These are phyloP conservation scores for Clarireedia sp. DNA, from an alignment of 2,329 filamentous ascomycete genomes.

Conservation along the genomic window DNA sequence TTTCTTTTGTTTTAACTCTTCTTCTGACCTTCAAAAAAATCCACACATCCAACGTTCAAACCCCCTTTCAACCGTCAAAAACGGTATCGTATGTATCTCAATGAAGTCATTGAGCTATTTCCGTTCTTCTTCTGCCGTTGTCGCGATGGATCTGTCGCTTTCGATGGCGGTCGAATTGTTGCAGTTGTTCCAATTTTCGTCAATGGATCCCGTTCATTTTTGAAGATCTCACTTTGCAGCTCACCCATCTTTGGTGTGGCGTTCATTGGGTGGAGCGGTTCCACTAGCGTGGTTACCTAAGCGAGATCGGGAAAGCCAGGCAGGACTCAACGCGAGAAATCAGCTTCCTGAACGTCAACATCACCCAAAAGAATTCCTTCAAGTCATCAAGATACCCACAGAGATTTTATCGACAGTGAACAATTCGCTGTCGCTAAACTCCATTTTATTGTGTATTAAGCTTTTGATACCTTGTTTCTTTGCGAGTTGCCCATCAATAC, in stretches of 20 bases:
- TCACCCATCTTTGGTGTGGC: background rate
- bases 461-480: background rate
- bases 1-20: background rate
- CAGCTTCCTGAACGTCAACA: conserved; percentile 5
- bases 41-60: no score
- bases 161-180: background rate
- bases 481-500: background rate
- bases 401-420: background rate
- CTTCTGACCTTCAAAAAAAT: background rate
- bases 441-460: background rate
- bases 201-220: background rate
- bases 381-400: conserved; percentile 2
- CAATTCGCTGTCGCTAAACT: background rate
- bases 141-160: background rate
- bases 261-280: background rate
- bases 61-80: background rate
- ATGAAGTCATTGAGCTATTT: background rate
- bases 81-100: background rate
- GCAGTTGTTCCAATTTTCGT: background rate
- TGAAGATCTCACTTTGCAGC: background rate
- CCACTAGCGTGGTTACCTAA: conserved; percentile 2
- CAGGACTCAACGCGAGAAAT: conserved; percentile 7
- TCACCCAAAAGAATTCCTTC: background rate
- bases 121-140: background rate
- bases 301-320: conserved; percentile 6